Base-by-base conservation (phyloP, 2,329 filamentous ascomycete species). In the Aspergillus luchuensis region DNA sequence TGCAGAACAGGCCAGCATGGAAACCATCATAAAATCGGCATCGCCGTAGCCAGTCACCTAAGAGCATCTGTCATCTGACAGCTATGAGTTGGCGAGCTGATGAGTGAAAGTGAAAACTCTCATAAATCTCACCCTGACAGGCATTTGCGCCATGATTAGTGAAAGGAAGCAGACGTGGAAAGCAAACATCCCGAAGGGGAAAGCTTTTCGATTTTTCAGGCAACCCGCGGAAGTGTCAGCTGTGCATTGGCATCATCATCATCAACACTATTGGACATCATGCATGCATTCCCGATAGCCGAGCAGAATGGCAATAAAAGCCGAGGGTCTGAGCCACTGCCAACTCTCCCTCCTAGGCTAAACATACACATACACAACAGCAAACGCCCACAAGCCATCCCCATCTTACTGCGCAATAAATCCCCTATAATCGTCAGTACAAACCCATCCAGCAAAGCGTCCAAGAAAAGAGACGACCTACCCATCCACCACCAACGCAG, bases 401-500 rank as follows among this genome's bases (percentile, higher is more conserved):
- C 23, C 4, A 10, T 6, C 23, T 45, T 13, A 45, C 41, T 45
- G 41, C 19, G 41, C 45, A 4, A 25, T 25, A 28, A 49, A 49
- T 3, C 45, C 45, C 45, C 45, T 49, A 28, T 3, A 17, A 15
- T 8, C 6, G 45, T 49, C 23, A 49, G 45, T 23, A 36, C 1
- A 0, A 30, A 49, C 2, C 1, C 19, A 5, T 17, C 23, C 21
- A 25, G 15, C 2, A n/a, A n/a, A 15, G 7, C 17, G n/a, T 30
- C 13, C 45, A 49, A 13, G 21, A 49, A 28, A 17, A 25, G 8
- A 8, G 5, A 5, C 15, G 8, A 50, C 47, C 47, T 50, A 50
- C 51, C 61, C 61, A 54, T 63, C 61, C 10, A 50, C 59, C 7
- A 61, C 49, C 41, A 63, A 33, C 15, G 51, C 56, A 2, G 56